Evolutionary conservation across 192 early-diverging fungal genomes (phyloP).

Genomic region (Linnemannia schmuckeri): DNA sequence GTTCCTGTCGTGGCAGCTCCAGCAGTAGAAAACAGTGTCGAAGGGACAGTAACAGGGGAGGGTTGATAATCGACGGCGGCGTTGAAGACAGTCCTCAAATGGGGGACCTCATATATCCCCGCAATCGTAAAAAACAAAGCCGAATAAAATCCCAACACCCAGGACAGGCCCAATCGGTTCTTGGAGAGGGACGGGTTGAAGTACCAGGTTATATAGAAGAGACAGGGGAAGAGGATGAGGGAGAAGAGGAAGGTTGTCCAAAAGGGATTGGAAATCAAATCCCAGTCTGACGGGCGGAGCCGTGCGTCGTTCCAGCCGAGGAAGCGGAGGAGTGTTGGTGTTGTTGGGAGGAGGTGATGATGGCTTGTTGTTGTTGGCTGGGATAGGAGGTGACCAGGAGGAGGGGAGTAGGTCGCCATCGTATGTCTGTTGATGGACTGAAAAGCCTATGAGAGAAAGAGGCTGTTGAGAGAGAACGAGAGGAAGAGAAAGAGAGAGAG

Average conservation of each 20-base stretch:
- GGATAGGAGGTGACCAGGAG: background rate
- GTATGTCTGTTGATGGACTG: background rate
- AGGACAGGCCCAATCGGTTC: slow-evolving; percentile 51
- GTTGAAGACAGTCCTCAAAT: slow-evolving; percentile 46
- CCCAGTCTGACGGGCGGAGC: slow-evolving; percentile 40
- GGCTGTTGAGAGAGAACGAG: no score
- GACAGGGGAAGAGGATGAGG: slow-evolving; percentile 29
- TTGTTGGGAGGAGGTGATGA: background rate
- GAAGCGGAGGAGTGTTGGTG: slow-evolving; percentile 1
- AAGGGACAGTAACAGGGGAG: background rate
- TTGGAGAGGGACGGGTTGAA: slow-evolving; percentile 45
- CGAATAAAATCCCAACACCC: slow-evolving; percentile 47
- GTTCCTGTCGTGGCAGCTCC: no score
- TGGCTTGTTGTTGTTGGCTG: background rate
- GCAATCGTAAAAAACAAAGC: slow-evolving; percentile 35
- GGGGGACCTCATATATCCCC: slow-evolving; percentile 39
- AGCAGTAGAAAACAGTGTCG: background rate
- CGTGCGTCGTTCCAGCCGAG: slow-evolving; percentile 34
- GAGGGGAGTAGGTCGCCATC: background rate
- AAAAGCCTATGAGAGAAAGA: background rate
- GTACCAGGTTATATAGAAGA: slow-evolving; percentile 49
- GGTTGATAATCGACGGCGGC: slow-evolving; percentile 33
- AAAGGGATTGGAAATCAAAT: slow-evolving; percentile 34
- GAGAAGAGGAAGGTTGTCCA: slow-evolving; percentile 44
- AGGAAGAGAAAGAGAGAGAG: no score